Percentiles rank a stretch among this genome's conserved stretches.
Conservation (phyloP, 441 rosid species). For the Adansonia rubrostipa region DNA sequence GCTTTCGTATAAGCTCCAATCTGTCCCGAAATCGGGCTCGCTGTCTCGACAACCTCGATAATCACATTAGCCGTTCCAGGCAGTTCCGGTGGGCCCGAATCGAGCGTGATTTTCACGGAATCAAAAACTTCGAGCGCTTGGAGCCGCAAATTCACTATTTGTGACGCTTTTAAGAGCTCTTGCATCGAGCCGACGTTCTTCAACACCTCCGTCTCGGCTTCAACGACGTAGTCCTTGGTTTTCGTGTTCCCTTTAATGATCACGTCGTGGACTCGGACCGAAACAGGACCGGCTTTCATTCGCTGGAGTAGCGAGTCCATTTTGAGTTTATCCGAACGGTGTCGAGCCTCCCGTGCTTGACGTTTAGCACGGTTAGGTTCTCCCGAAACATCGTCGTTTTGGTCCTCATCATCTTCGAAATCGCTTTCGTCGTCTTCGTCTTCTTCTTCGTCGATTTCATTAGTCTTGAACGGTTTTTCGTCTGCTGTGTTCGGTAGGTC, state of each 20-base stretch:
- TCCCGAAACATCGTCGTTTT: background rate
- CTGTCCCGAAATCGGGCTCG: conserved; percentile 70
- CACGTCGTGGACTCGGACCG: conserved; percentile 88
- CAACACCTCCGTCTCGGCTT: conserved; percentile 62
- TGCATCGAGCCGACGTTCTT: conserved; percentile 70
- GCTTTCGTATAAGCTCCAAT: conserved; percentile 81
- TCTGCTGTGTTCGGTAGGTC: background rate
- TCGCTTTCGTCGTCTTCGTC: background rate
- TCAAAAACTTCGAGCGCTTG: conserved; percentile 79
- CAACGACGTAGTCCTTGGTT: conserved; percentile 81
- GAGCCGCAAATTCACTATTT: conserved; percentile 63
- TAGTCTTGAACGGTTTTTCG: background rate
- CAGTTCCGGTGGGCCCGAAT: conserved; percentile 89
- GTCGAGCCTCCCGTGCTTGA: conserved; percentile 5
- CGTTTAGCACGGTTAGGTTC: background rate
- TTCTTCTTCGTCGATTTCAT: conserved; percentile 18
- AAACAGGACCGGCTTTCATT: conserved; percentile 55
- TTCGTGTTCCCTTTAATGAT: conserved; percentile 75
- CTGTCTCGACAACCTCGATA: conserved; percentile 72
- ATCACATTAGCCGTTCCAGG: conserved; percentile 88
- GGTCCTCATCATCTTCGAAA: background rate
- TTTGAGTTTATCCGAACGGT: conserved; percentile 42
- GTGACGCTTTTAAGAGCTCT: conserved; percentile 73
- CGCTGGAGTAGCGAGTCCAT: conserved; percentile 56
- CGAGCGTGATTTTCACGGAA: conserved; percentile 82